Conservation (phyloP, 306 rosid species). For the Oemleria cerasiformis region DNA sequence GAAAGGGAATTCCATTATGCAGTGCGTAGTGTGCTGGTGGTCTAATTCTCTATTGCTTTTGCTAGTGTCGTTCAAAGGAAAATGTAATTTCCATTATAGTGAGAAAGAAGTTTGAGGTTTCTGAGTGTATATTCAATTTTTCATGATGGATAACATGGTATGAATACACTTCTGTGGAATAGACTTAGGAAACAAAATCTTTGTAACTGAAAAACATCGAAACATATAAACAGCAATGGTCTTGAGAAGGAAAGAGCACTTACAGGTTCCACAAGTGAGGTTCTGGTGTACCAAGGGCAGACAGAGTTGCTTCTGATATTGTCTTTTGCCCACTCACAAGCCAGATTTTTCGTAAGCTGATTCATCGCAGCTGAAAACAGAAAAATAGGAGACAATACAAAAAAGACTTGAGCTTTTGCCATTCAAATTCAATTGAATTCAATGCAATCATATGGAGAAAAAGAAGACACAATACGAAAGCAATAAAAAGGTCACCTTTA, state of each 20-base stretch:
- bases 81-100: not conserved
- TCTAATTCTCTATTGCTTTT: no score
- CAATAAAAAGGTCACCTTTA: constrained; percentile 56
- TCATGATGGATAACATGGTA: not conserved
- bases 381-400: not conserved
- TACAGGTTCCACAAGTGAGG: constrained; percentile 66
- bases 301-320: constrained; percentile 78
- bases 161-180: not conserved
- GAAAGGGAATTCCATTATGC: no score
- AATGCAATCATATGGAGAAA: constrained; percentile 10
- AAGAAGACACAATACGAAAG: constrained; percentile 19
- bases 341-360: constrained; percentile 75
- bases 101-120: not conserved
- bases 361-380: constrained; percentile 71
- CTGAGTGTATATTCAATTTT: not conserved
- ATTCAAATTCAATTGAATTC: constrained; percentile 6
- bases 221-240: constrained; percentile 1
- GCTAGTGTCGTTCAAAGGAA: no score
- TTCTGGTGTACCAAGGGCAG: constrained; percentile 80
- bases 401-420: constrained; percentile 11
- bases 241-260: constrained; percentile 27
- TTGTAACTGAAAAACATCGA: not conserved
- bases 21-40: no score
- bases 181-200: not conserved
- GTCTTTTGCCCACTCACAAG: constrained; percentile 98